A percentile compares a stretch with the other conserved stretches of the same genome.
phyloP scores from a whole-genome alignment of 2,329 filamentous ascomycete genomes.

The Ceratocystis albifundus region DNA sequence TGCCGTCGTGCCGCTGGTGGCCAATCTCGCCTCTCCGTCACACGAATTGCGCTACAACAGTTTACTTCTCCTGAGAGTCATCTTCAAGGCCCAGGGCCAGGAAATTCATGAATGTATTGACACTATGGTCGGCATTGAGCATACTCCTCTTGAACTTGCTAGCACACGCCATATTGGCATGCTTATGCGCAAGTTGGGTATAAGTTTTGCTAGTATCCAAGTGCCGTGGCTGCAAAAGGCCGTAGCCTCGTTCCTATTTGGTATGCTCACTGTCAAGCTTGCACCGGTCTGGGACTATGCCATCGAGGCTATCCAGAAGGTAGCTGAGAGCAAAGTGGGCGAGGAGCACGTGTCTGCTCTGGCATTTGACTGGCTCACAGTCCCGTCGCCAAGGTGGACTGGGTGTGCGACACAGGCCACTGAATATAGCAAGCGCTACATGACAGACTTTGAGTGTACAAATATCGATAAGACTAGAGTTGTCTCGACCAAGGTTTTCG shows the following conservation, averaged over 20 bases:
- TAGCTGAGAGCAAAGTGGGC: conserved; percentile 57
- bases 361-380: conserved; percentile 65
- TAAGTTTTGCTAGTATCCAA: conserved; percentile 48
- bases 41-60: conserved; percentile 63
- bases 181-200: conserved; percentile 66
- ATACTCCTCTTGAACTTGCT: conserved; percentile 64
- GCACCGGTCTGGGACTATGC: conserved; percentile 82
- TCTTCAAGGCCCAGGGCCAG: conserved; percentile 35
- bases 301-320: conserved; percentile 59
- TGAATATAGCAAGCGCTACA: conserved; percentile 31
- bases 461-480: conserved; percentile 53
- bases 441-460: conserved; percentile 75
- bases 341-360: conserved; percentile 61
- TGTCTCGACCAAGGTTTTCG: conserved; percentile 41
- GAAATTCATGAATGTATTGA: conserved; percentile 28
- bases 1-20: conserved; percentile 53
- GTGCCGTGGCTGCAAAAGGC: conserved; percentile 57
- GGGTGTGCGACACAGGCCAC: conserved; percentile 32
- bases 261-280: conserved; percentile 74
- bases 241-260: conserved; percentile 75
- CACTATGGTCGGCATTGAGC: conserved; percentile 66
- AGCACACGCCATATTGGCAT: conserved; percentile 69
- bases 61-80: conserved; percentile 55
- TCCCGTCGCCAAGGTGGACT: conserved; percentile 44
- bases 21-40: conserved; percentile 63